Evolutionary conservation across 208 protist genomes (phyloP), one percentile per base, ranked within the genome.

Genomic region (Wallacemonas sp.): DNA sequence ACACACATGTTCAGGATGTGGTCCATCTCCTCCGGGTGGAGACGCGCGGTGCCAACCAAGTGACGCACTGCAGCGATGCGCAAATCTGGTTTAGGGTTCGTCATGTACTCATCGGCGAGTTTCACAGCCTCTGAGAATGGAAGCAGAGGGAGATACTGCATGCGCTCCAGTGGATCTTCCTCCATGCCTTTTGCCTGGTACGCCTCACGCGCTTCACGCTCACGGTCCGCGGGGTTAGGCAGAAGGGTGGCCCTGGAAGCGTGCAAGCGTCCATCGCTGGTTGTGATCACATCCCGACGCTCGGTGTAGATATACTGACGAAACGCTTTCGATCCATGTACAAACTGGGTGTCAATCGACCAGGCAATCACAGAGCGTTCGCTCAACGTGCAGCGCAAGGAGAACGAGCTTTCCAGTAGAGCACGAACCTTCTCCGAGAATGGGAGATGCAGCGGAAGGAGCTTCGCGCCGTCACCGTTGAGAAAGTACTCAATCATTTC

Each of bases 1-100:
- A 63, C 53, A 42, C 74, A 80, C 30, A 66, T 76, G 13, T 68
- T 48, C 1, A 80, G 69, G 10, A 64, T 64, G 1, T 50, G 55
- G 8, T 24, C 34, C 5, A 80, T 27, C 24, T 73, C 38, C 37
- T 71, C 64, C 2, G 63, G 68, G 46, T 55, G 73, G 45, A 66
- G 73, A n/a, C 26, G 24, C 1, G 75, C 52, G 13, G 54, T 64
- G 0, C 21, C 34, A 1, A 76, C n/a, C 15, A 64, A 15, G 2
- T 44, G 8, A 0, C 12, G 3, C 12, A 76, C 44, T 2, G 29
- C 19, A 1, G 17, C 41, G 19, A 29, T 59, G 53, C 74, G 74
- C 15, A 66, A 19, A 9, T 55, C 19, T 0, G 39, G 60, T 32
- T 73, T 46, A 29, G 59, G 63, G 54, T 54, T 77, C 2, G 42